Percentiles rank a stretch among this genome's conserved stretches.
Conservation (phyloP, 352 stramenopile species). For the Globisporangium spiculum region DNA sequence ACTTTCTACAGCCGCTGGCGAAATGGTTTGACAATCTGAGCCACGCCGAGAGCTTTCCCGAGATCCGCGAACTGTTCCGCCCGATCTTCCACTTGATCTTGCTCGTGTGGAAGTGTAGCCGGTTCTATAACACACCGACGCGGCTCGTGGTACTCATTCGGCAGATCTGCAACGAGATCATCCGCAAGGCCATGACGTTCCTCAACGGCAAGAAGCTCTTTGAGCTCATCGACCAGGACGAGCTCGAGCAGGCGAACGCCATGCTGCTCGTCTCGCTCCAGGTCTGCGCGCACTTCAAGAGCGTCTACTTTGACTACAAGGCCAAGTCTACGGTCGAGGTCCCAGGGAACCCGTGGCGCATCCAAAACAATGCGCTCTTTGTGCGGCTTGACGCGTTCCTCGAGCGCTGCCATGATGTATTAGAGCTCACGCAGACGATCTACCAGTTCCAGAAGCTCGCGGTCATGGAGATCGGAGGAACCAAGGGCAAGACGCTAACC, state of each 20-base stretch:
- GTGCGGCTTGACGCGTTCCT: conserved; percentile 88
- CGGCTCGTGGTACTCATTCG: conserved; percentile 86
- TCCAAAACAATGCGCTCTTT: conserved; percentile 92
- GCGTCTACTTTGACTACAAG: conserved; percentile 93
- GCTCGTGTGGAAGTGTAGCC: conserved; percentile 89
- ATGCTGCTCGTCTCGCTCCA: conserved; percentile 73
- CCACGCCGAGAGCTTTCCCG: conserved; percentile 34
- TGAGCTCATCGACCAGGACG: conserved; percentile 73
- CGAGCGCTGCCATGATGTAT: conserved; percentile 89
- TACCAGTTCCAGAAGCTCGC: conserved; percentile 87
- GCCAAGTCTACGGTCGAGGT: conserved; percentile 76
- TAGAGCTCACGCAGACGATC: conserved; percentile 89
- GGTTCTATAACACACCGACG: conserved; percentile 90
- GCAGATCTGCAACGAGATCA: conserved; percentile 89
- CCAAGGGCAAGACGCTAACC: conserved; percentile 91
- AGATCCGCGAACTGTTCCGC: conserved; percentile 71
- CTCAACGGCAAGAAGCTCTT: conserved; percentile 81
- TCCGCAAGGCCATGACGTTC: conserved; percentile 65
- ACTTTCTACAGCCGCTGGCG: conserved; percentile 79
- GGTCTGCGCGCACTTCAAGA: conserved; percentile 89
- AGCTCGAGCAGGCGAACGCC: conserved; percentile 65
- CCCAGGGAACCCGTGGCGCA: conserved; percentile 84
- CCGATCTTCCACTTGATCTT: conserved; percentile 88
- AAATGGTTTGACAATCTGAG: conserved; percentile 57
- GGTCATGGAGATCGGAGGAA: conserved; percentile 89